phyloP scores from a whole-genome alignment of 257 asterid species.

The Nyctanthes arbortristis region DNA sequence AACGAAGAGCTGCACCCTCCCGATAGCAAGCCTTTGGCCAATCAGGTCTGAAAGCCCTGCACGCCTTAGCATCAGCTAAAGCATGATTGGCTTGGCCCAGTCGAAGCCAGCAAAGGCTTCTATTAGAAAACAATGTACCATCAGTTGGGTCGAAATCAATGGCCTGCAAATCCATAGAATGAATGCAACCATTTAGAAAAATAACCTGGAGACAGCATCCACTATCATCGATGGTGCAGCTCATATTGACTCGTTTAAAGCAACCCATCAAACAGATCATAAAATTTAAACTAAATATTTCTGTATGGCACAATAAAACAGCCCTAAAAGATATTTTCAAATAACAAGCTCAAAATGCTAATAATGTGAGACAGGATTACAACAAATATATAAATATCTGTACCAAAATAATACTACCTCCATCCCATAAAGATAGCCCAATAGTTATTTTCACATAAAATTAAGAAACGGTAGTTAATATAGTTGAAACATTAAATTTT shows the following conservation, averaged over 20 bases:
- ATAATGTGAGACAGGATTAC: not conserved
- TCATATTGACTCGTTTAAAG: not conserved
- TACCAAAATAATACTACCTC: no score
- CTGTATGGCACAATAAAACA: not conserved
- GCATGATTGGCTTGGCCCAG: constrained; percentile 91
- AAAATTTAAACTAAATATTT: no score
- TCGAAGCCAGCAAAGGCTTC: constrained; percentile 94
- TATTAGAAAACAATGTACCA: constrained; percentile 76
- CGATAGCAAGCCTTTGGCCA: constrained; percentile 98
- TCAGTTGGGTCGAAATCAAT: constrained; percentile 85
- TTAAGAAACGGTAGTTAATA: no score
- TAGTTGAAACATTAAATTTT: no score
- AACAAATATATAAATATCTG: no score
- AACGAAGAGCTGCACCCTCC: constrained; percentile 90
- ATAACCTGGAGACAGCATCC: not conserved
- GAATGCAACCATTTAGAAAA: not conserved
- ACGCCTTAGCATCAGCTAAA: constrained; percentile 78
- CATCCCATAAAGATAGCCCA: no score
- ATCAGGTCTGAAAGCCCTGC: constrained; percentile 84
- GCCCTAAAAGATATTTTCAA: not conserved
- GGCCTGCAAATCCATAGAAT: constrained; percentile 58
- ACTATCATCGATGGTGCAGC: not conserved
- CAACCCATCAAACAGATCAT: no score
- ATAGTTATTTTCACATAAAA: no score
- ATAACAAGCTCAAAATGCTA: not conserved